A percentile compares a stretch with the other conserved stretches of the same genome.
phyloP scores from a whole-genome alignment of 2,329 filamentous ascomycete species.

The Graphilbum ipis-grandicollis region DNA sequence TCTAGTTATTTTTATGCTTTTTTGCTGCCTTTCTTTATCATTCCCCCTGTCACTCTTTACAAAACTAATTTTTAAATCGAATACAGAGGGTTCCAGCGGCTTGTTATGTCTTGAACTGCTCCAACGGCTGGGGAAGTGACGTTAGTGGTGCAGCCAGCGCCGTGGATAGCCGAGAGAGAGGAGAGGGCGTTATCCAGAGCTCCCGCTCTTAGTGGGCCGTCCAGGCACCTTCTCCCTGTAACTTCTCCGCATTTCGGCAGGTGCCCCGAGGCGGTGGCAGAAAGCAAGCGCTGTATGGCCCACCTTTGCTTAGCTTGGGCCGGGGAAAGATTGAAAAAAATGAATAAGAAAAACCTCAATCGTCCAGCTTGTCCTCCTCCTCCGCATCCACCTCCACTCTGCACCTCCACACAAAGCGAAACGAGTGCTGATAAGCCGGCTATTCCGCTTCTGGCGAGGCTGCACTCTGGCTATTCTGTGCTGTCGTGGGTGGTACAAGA shows the following conservation, averaged over 20 bases:
- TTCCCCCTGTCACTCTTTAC: no score
- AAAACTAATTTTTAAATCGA: no score
- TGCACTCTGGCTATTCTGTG: no score
- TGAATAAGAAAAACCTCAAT: no score
- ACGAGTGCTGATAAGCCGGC: no score
- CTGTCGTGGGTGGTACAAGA: neutral
- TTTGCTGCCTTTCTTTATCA: no score
- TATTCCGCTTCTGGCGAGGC: no score
- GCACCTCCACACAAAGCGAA: neutral
- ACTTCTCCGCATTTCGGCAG: neutral
- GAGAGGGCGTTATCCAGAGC: neutral
- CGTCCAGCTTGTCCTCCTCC: neutral
- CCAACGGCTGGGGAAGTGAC: neutral
- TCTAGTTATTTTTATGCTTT: no score
- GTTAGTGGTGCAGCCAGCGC: conserved; percentile 1
- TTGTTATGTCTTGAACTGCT: neutral
- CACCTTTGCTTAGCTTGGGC: no score
- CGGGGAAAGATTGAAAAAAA: no score
- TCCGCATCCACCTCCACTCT: neutral
- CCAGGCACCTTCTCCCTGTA: neutral
- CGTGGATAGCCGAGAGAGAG: conserved; percentile 5
- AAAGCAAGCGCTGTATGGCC: neutral
- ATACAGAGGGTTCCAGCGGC: neutral
- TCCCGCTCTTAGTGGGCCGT: neutral
- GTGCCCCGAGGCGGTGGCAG: neutral